Evolutionary conservation across 768 basidiomycete species (phyloP).

Genomic region (Naganishia onofrii): DNA sequence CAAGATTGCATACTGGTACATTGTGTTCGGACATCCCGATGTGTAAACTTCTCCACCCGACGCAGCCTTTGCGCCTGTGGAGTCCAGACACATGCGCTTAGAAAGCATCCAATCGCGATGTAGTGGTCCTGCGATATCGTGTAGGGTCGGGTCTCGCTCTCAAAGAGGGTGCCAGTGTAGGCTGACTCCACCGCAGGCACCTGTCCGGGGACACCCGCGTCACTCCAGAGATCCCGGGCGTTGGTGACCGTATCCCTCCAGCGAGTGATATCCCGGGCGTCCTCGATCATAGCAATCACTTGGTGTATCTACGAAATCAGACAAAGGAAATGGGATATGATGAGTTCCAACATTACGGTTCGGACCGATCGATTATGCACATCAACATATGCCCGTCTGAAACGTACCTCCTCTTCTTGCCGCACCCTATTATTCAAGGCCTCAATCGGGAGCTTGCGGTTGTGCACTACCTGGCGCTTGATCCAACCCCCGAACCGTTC

Average conservation of each 20-base stretch:
- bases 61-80: background rate
- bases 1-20: background rate
- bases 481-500: constrained; percentile 4
- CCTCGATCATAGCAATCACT: background rate
- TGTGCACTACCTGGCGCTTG: too few species aligned
- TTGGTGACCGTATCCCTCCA: background rate
- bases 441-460: background rate
- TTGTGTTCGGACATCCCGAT: background rate
- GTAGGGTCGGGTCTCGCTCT: background rate
- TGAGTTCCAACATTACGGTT: too few species aligned
- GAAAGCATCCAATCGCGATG: background rate
- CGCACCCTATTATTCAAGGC: background rate
- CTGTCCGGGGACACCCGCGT: background rate
- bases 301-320: background rate
- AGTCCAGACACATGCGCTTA: background rate
- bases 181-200: too few species aligned
- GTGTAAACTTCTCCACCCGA: background rate
- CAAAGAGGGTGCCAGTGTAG: background rate
- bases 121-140: background rate
- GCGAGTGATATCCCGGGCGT: background rate
- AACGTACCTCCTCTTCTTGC: background rate
- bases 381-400: background rate
- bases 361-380: too few species aligned
- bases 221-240: background rate
- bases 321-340: too few species aligned